Evolutionary conservation across 306 rosid species (phyloP).

Genomic region (Castanea mollissima): DNA sequence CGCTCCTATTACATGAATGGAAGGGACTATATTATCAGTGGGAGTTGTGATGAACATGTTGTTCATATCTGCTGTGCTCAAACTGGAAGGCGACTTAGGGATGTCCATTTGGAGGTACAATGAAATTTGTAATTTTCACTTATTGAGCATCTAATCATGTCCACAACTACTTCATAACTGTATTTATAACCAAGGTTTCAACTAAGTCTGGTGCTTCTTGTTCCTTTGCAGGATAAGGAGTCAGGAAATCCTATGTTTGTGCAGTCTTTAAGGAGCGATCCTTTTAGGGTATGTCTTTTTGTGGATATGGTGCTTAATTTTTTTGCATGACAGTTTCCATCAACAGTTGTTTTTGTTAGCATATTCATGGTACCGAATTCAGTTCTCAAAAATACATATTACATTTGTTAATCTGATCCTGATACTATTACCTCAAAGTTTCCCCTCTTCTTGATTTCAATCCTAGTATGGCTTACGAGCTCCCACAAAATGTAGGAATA

Average conservation of each 20-base stretch:
- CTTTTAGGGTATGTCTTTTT: constrained; percentile 57
- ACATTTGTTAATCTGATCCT: not conserved
- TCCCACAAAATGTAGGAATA: not conserved
- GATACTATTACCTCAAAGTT: not conserved
- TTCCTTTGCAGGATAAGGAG: constrained; percentile 56
- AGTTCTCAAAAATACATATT: not conserved
- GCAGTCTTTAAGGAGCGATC: constrained; percentile 88
- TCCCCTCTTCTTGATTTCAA: not conserved
- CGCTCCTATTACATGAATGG: constrained; percentile 89
- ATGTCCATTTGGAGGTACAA: constrained; percentile 70
- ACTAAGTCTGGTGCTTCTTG: constrained; percentile 4
- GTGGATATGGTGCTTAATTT: not conserved
- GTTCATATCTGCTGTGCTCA: constrained; percentile 84
- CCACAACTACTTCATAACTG: not conserved
- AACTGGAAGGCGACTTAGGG: constrained; percentile 80
- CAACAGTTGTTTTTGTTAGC: not conserved
- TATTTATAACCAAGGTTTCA: not conserved
- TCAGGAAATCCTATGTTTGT: constrained; percentile 64
- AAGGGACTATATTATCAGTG: constrained; percentile 79
- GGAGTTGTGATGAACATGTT: constrained; percentile 83
- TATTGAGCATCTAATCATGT: not conserved
- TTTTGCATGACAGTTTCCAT: constrained; percentile 4
- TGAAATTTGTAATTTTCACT: not conserved
- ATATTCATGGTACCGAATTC: not conserved
- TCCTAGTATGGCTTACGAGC: not conserved